Evolutionary conservation across 495 filamentous ascomycete species (phyloP).

Genomic region (Aspergillus mulundensis): DNA sequence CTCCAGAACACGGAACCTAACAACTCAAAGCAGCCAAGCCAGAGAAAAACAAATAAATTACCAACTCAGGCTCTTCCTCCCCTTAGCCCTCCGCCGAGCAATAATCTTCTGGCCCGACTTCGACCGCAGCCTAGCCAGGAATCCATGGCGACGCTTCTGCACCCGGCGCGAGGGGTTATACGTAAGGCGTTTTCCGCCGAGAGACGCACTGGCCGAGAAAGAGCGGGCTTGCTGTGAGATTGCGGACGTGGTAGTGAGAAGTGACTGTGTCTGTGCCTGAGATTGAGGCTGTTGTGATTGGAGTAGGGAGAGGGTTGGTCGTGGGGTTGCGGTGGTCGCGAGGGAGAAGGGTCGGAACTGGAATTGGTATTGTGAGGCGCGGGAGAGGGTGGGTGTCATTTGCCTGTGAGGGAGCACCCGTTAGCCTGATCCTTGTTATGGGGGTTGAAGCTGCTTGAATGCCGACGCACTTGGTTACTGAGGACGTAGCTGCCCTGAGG

Average conservation of each 20-base stretch:
- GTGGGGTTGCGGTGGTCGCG: neutral
- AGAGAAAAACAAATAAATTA: conserved; percentile 16
- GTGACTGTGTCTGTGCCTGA: conserved; percentile 17
- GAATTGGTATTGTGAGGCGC: neutral
- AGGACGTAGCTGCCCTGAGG: conserved; percentile 14
- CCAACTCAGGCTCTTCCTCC: conserved; percentile 58
- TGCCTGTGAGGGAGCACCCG: neutral
- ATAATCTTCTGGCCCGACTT: conserved; percentile 55
- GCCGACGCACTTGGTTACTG: conserved; percentile 14
- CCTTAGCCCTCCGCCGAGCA: conserved; percentile 55
- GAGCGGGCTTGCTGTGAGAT: conserved; percentile 29
- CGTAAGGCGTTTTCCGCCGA: conserved; percentile 56
- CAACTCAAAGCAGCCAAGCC: neutral
- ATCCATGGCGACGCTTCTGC: conserved; percentile 68
- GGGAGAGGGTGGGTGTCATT: neutral
- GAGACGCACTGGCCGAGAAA: conserved; percentile 40
- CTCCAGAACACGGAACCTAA: neutral
- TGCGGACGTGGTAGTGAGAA: conserved; percentile 23
- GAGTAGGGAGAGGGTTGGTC: conserved; percentile 10
- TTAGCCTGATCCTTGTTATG: neutral
- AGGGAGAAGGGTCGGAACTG: conserved; percentile 5
- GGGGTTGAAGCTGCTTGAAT: neutral
- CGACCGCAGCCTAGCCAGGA: conserved; percentile 55
- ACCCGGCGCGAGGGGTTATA: conserved; percentile 65
- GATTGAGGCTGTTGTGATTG: conserved; percentile 17